Evolutionary conservation across 176 grass and related monocot genomes (phyloP).

Genomic region (Hsuehochloa calcarea): DNA sequence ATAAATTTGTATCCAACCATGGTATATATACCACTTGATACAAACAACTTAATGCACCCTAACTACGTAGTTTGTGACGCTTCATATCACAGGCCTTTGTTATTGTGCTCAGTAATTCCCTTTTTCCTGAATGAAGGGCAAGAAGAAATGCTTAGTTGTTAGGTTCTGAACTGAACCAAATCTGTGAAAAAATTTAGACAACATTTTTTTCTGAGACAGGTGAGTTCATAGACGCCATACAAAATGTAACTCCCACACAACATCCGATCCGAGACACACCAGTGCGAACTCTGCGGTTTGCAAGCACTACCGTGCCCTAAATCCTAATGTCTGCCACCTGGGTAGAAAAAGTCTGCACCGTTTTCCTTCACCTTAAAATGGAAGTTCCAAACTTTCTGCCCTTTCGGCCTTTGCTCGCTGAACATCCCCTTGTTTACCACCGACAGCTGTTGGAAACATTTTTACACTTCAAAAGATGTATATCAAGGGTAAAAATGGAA

Average conservation of each 20-base stretch:
- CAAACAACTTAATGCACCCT: too few relatives aligned
- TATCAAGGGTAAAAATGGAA: background rate
- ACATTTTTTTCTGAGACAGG: background rate
- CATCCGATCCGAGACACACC: background rate
- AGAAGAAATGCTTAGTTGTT: background rate
- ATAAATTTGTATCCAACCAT: too few relatives aligned
- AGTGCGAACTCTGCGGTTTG: background rate
- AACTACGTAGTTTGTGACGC: background rate
- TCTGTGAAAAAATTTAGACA: background rate
- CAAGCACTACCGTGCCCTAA: background rate
- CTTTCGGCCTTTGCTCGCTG: slow-evolving; percentile 30
- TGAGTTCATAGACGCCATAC: background rate
- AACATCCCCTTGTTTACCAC: slow-evolving; percentile 59
- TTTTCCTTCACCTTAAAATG: slow-evolving; percentile 89
- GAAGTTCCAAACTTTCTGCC: slow-evolving; percentile 69
- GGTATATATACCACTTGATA: too few relatives aligned
- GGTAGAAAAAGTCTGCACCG: slow-evolving; percentile 71
- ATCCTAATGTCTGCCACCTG: slow-evolving; percentile 60
- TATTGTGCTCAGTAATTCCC: background rate
- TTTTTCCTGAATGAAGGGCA: background rate
- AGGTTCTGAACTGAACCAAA: background rate
- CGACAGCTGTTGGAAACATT: slow-evolving; percentile 49
- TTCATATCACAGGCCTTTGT: background rate
- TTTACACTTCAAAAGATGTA: slow-evolving; percentile 8
- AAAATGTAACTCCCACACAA: background rate